Percentiles rank a stretch among this genome's conserved stretches.
Evolutionary conservation across 2,329 filamentous ascomycete species (phyloP).

Genomic region (Talaromyces amestolkiae): DNA sequence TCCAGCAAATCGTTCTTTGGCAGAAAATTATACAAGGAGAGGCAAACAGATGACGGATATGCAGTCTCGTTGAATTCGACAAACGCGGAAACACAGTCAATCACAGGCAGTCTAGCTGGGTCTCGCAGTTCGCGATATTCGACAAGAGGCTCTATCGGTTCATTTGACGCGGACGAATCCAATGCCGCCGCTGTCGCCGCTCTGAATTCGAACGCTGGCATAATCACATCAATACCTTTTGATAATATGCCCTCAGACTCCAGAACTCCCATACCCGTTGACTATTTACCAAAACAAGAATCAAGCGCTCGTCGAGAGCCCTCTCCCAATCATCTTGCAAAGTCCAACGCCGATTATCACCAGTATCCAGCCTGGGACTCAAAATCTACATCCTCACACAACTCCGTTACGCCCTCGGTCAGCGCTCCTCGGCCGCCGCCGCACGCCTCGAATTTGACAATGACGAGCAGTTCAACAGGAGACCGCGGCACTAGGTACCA

Average conservation of each 20-base stretch:
- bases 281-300: conserved; percentile 68
- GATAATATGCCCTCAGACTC: conserved; percentile 65
- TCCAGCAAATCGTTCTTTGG: conserved; percentile 84
- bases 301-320: conserved; percentile 64
- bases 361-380: conserved; percentile 78
- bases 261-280: conserved; percentile 68
- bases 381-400: conserved; percentile 40
- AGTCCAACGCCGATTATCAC: conserved; percentile 74
- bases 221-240: conserved; percentile 86
- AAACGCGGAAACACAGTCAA: conserved; percentile 39
- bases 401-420: conserved; percentile 53
- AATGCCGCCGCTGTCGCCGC: conserved; percentile 61
- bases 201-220: conserved; percentile 72
- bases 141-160: conserved; percentile 68
- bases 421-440: conserved; percentile 62
- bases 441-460: conserved; percentile 55
- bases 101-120: conserved; percentile 59
- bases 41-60: conserved; percentile 62
- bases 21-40: conserved; percentile 72
- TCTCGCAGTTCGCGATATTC: conserved; percentile 72
- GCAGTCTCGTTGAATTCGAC: conserved; percentile 55
- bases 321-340: conserved; percentile 79
- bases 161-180: conserved; percentile 62
- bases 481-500: conserved; percentile 70
- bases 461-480: conserved; percentile 70